Conservation (phyloP, 129 eudicot species). For the Saussurea involucrata region DNA sequence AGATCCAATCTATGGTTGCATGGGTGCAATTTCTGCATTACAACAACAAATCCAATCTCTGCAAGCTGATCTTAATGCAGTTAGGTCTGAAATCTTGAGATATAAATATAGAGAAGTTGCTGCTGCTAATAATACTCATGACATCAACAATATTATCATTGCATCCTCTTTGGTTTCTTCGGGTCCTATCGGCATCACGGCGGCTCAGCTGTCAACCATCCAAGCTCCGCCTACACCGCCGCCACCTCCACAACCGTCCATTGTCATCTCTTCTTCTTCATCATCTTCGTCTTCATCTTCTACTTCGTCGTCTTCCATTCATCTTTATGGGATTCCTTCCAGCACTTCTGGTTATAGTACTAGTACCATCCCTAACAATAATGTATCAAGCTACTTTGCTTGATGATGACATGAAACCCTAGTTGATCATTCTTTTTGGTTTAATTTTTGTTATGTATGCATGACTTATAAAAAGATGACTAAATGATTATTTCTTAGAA, state of each 20-base stretch:
- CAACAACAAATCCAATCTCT: constrained; percentile 63
- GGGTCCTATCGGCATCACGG: constrained; percentile 34
- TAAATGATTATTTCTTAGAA: constrained; percentile 8
- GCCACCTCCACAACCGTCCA: constrained; percentile 33
- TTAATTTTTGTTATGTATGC: constrained; percentile 1
- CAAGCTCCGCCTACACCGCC: constrained; percentile 45
- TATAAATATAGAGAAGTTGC: constrained; percentile 49
- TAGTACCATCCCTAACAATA: constrained; percentile 32
- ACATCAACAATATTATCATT: constrained; percentile 22
- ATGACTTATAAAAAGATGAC: constrained; percentile 20
- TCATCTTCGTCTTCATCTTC: constrained; percentile 35
- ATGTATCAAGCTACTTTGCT: constrained; percentile 42
- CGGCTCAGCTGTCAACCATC: constrained; percentile 29
- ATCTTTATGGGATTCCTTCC: constrained; percentile 41
- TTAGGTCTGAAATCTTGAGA: constrained; percentile 53
- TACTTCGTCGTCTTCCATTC: constrained; percentile 36
- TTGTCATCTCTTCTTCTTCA: constrained; percentile 39
- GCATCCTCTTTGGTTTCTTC: constrained; percentile 46
- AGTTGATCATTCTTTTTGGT: constrained; percentile 14
- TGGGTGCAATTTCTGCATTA: constrained; percentile 73
- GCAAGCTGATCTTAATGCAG: constrained; percentile 55
- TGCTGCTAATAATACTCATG: constrained; percentile 23
- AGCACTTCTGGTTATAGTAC: constrained; percentile 45
- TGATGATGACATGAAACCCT: constrained; percentile 34
- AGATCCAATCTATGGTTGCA: constrained; percentile 74